Evolutionary conservation across 2,329 filamentous ascomycete species (phyloP), one percentile per base, ranked within the genome.

Genomic region (Polytolypa hystricis): DNA sequence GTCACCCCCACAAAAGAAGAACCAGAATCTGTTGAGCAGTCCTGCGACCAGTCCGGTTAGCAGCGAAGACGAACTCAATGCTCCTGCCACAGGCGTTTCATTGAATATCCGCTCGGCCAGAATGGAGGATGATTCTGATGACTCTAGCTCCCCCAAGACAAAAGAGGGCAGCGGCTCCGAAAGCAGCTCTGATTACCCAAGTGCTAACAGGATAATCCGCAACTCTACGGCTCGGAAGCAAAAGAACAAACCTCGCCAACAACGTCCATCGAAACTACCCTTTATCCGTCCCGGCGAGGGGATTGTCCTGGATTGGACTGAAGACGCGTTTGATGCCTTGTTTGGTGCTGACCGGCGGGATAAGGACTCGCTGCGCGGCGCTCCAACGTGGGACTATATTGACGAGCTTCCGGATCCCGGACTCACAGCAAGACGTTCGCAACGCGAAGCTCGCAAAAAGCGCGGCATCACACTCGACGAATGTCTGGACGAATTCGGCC

Each of bases 401-500:
- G 66, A 74, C 26, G 70, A 62, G 18, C 58, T 74, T 23, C 66
- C 43, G 40, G 74, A 84, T 54, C 63, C 77, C 1, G 78, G 77
- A 19, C 68, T 95, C 5, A 66, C 74, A 23, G 71, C 69, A 37
- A 77, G 73, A 50, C 74, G 75, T 47, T 69, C 72, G 38, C 70
- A 68, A 37, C 80, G 87, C 25, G 66, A 68, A 33, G 66, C 65
- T 40, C 80, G 85, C 5, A 73, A 70, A 50, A 82, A 80, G 58
- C 70, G 77, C 37, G 91, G 91, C 18, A 79, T 95, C 46, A 79
- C 78, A 1, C 70, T 98, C 4, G 81, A 91, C 15, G 86, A 95
- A 49, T 98, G 91, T 54, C 73, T 98, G 37, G 81, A 87, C 41
- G 91, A 96, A 59, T 96, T 94, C 48, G 84, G 91, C 53, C 89